A percentile compares a stretch with the other conserved stretches of the same genome.
Evolutionary conservation across 108 stramenopile genomes (phyloP).

Genomic region (Fragilariopsis cylindrus): DNA sequence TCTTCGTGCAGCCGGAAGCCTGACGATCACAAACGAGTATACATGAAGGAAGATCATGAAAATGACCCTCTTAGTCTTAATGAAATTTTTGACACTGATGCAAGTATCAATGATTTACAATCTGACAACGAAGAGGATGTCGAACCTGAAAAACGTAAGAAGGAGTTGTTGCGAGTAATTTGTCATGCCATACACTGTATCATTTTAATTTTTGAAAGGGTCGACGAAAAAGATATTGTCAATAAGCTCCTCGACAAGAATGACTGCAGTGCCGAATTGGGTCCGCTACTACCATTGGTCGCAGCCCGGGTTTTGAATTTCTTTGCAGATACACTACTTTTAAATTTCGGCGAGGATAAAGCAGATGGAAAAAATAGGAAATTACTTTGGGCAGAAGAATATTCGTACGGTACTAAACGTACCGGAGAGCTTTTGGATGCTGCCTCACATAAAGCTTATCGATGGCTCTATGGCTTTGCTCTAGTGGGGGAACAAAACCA

Average conservation of each 20-base stretch:
- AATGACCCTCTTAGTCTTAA: constrained; percentile 34
- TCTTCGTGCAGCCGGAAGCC: constrained; percentile 28
- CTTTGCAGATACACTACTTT: constrained; percentile 65
- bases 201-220: constrained; percentile 44
- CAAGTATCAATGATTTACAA: constrained; percentile 53
- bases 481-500: constrained; percentile 38
- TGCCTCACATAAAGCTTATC: constrained; percentile 65
- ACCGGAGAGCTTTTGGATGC: constrained; percentile 54
- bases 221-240: constrained; percentile 51
- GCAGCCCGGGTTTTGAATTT: constrained; percentile 56
- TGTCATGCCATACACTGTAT: constrained; percentile 71
- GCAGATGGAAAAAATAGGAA: neutral
- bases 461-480: constrained; percentile 63
- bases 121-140: constrained; percentile 39
- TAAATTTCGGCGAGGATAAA: constrained; percentile 42
- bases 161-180: constrained; percentile 48
- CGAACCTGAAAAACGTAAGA: constrained; percentile 13
- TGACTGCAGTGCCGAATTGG: constrained; percentile 23
- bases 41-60: neutral
- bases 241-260: constrained; percentile 11
- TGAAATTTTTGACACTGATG: constrained; percentile 79
- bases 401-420: constrained; percentile 56
- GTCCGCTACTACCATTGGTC: constrained; percentile 75
- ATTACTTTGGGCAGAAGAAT: constrained; percentile 55
- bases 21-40: neutral